Evolutionary conservation across 164 flowering plant genomes (phyloP).

Genomic region (Kalanchoe fedtschenkoi): DNA sequence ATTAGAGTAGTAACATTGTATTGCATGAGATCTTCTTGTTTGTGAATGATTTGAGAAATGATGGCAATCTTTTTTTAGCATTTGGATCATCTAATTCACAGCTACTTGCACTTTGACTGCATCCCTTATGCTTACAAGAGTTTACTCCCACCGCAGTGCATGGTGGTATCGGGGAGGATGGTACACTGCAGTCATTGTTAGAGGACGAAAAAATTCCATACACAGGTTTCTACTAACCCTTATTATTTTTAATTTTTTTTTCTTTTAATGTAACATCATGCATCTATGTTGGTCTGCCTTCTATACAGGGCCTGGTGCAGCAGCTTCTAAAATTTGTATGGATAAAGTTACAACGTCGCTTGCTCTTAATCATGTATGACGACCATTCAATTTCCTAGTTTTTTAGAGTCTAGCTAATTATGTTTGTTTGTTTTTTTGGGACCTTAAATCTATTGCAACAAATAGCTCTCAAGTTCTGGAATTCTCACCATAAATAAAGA

Average conservation of each 20-base stretch:
- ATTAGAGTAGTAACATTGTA: not conserved
- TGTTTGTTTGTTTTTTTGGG: not conserved
- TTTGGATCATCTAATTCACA: not conserved
- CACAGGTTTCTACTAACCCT: slow-evolving; percentile 38
- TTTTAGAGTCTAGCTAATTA: not conserved
- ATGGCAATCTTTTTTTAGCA: not conserved
- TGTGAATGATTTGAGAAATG: too few relatives aligned
- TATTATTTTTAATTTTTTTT: not conserved
- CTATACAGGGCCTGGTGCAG: slow-evolving; percentile 65
- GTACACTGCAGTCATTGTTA: slow-evolving; percentile 73
- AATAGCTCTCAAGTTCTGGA: slow-evolving; percentile 49
- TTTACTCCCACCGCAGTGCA: slow-evolving; percentile 40
- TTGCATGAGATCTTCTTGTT: not conserved
- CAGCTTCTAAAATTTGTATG: slow-evolving; percentile 76
- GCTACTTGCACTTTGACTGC: not conserved
- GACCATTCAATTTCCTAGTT: not conserved
- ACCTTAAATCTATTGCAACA: slow-evolving; percentile 10
- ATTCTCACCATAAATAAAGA: slow-evolving; percentile 73
- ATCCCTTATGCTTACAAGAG: not conserved
- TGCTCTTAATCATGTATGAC: slow-evolving; percentile 64
- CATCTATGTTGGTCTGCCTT: not conserved
- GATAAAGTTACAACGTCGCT: slow-evolving; percentile 86
- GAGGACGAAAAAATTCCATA: slow-evolving; percentile 73
- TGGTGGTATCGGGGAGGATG: slow-evolving; percentile 97
- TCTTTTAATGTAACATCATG: not conserved